Percentiles rank a stretch among this genome's conserved stretches.
phyloP scores from a whole-genome alignment of 2,329 filamentous ascomycete genomes.

The Claviceps cyperi region DNA sequence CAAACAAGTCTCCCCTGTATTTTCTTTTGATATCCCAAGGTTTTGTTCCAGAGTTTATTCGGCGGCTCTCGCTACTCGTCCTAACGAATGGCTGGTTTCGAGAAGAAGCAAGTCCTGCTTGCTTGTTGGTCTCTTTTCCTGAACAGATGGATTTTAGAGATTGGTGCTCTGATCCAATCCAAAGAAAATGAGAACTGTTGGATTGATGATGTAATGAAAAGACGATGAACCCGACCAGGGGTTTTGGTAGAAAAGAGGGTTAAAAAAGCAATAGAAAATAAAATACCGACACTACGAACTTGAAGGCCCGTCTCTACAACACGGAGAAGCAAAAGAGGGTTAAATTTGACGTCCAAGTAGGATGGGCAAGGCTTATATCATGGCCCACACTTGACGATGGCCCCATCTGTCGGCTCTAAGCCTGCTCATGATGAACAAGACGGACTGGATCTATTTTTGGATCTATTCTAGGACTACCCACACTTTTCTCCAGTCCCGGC shows the following conservation, averaged over 20 bases:
- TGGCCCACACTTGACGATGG: conserved; percentile 27
- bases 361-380: conserved; percentile 44
- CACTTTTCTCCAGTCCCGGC: neutral
- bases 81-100: conserved; percentile 24
- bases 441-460: conserved; percentile 26
- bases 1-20: neutral
- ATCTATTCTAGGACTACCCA: conserved; percentile 25
- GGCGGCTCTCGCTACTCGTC: neutral
- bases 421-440: conserved; percentile 11
- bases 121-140: conserved; percentile 18
- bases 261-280: conserved; percentile 25
- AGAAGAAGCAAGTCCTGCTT: conserved; percentile 43
- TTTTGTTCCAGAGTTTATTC: too few relatives aligned
- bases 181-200: neutral
- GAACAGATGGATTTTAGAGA: neutral
- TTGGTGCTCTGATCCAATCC: neutral
- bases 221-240: conserved; percentile 20
- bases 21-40: neutral
- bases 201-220: neutral
- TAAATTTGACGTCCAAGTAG: conserved; percentile 26
- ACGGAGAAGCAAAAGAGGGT: conserved; percentile 19
- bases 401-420: conserved; percentile 16
- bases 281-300: conserved; percentile 34
- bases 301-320: conserved; percentile 28
- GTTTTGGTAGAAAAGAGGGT: conserved; percentile 17